Percentiles rank a stretch among this genome's conserved stretches.
Evolutionary conservation across 257 asterid species (phyloP).

Genomic region (Scutellaria galericulata): DNA sequence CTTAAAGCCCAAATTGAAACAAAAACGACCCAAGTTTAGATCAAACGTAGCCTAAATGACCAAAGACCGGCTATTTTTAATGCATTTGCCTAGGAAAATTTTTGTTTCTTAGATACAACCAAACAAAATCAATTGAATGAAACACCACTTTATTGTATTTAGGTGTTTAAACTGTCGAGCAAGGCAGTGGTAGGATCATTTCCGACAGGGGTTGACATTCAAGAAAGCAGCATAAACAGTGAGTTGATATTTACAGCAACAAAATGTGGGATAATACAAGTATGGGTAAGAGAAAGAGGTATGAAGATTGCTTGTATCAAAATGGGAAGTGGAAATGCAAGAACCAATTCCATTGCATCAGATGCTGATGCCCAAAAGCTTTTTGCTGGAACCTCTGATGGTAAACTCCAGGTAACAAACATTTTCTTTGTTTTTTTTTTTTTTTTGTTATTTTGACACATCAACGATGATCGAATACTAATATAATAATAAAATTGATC

Average conservation of each 20-base stretch:
- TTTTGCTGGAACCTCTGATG: slow-evolving; percentile 73
- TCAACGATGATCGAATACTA: no score
- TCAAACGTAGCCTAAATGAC: no score
- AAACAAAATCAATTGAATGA: no score
- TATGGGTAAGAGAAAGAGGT: slow-evolving; percentile 67
- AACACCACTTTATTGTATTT: no score
- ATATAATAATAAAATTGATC: no score
- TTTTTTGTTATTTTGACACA: neutral
- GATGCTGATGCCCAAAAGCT: slow-evolving; percentile 71
- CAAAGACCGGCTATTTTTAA: no score
- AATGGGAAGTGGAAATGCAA: slow-evolving; percentile 46
- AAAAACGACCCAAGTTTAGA: no score
- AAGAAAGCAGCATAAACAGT: slow-evolving; percentile 48
- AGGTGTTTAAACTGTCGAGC: slow-evolving; percentile 74
- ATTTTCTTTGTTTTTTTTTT: no score
- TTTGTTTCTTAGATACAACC: no score
- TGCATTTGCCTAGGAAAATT: no score
- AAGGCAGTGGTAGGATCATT: slow-evolving; percentile 65
- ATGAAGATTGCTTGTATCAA: slow-evolving; percentile 59
- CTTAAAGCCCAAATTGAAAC: no score
- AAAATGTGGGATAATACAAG: slow-evolving; percentile 70
- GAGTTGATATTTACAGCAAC: slow-evolving; percentile 71
- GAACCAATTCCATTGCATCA: slow-evolving; percentile 50
- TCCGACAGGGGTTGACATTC: slow-evolving; percentile 61
- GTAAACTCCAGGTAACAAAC: slow-evolving; percentile 64